Evolutionary conservation across 129 eudicot species (phyloP).

Genomic region (Lonicera japonica): DNA sequence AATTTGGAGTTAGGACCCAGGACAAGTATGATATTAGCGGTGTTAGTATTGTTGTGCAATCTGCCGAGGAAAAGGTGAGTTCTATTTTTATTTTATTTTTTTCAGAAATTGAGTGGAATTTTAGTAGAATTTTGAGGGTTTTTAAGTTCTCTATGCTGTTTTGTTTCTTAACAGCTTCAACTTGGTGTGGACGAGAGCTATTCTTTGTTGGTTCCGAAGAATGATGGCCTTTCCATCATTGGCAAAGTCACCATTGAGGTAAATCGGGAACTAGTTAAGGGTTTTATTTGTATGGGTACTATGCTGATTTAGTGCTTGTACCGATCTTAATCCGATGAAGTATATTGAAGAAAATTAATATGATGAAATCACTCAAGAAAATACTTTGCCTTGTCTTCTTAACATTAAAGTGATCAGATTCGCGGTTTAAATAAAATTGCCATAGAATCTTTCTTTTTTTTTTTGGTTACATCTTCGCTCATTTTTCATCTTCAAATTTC

Average conservation of each 20-base stretch:
- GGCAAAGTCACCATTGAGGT: slow-evolving; percentile 76
- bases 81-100: neutral
- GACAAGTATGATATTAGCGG: slow-evolving; percentile 38
- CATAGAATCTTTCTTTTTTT: too few species aligned
- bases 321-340: too few species aligned
- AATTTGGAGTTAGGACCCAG: neutral
- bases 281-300: too few species aligned
- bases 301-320: too few species aligned
- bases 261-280: neutral
- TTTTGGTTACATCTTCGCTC: too few species aligned
- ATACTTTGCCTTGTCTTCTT: too few species aligned
- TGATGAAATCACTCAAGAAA: too few species aligned
- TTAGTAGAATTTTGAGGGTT: neutral
- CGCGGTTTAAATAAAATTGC: too few species aligned
- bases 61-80: slow-evolving; percentile 52
- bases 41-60: slow-evolving; percentile 44
- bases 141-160: slow-evolving; percentile 2
- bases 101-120: neutral
- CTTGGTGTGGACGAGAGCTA: slow-evolving; percentile 94
- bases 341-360: too few species aligned
- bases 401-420: too few species aligned
- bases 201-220: slow-evolving; percentile 50
- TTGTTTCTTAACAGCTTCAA: slow-evolving; percentile 47
- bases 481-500: too few species aligned
- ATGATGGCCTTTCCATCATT: slow-evolving; percentile 44